A percentile compares a stretch with the other conserved stretches of the same genome.
Evolutionary conservation across 2,329 filamentous ascomycete species (phyloP).

Genomic region (Chalaropsis thielavioides): DNA sequence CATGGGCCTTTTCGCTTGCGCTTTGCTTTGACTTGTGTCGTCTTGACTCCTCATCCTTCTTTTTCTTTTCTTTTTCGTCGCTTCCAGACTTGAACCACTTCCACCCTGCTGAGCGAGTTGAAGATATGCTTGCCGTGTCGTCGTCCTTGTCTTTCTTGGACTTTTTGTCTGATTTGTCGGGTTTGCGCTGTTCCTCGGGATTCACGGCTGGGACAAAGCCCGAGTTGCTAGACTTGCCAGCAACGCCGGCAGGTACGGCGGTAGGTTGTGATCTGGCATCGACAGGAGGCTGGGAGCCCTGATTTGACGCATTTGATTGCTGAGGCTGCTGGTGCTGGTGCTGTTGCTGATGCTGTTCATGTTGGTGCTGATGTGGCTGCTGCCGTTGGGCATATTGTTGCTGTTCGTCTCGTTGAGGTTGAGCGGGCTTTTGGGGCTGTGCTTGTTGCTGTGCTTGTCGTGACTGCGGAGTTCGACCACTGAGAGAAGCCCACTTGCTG

Average conservation of each 20-base stretch:
- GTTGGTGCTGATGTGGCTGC: background rate
- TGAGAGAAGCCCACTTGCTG: constrained; percentile 8
- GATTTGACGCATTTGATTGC: background rate
- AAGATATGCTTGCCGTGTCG: constrained; percentile 40
- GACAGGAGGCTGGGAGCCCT: constrained; percentile 25
- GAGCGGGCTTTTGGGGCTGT: constrained; percentile 11
- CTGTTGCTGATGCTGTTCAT: constrained; percentile 23
- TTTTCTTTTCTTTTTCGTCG: constrained; percentile 58
- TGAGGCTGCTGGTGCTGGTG: background rate
- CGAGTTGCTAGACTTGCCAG: constrained; percentile 29
- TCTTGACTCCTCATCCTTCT: constrained; percentile 48
- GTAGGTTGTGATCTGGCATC: constrained; percentile 26
- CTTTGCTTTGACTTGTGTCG: constrained; percentile 48
- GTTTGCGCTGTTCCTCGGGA: constrained; percentile 55
- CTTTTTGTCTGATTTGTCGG: constrained; percentile 56
- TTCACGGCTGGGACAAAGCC: constrained; percentile 45
- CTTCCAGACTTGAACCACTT: constrained; percentile 65
- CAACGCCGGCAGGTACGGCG: constrained; percentile 45
- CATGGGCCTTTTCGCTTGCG: constrained; percentile 43
- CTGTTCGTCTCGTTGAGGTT: background rate
- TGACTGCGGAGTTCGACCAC: background rate
- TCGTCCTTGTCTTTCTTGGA: constrained; percentile 59
- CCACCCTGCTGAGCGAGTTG: constrained; percentile 62
- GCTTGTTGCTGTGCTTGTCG: constrained; percentile 15
- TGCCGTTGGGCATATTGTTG: constrained; percentile 23